phyloP scores from a whole-genome alignment of 164 flowering plant species.

The Macadamia integrifolia region DNA sequence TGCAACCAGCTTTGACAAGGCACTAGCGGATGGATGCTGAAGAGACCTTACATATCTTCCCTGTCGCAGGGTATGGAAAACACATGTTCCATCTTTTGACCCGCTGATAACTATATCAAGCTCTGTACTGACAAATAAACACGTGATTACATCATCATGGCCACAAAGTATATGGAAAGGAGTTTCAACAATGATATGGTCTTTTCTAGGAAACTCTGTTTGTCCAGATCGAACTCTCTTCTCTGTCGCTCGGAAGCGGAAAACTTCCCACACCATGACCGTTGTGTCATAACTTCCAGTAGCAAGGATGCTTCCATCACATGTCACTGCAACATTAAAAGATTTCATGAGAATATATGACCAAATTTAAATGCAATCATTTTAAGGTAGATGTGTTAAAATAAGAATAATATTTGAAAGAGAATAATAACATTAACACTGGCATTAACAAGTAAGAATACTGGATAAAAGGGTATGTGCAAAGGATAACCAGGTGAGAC shows the following conservation, averaged over 20 bases:
- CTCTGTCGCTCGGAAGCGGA: slow-evolving; percentile 40
- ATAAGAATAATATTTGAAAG: not conserved
- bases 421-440: not conserved
- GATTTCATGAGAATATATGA: slow-evolving; percentile 3
- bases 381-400: not conserved
- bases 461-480: not conserved
- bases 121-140: slow-evolving; percentile 76
- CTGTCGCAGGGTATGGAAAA: slow-evolving; percentile 76
- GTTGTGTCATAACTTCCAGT: slow-evolving; percentile 99
- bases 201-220: slow-evolving; percentile 66
- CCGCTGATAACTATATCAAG: slow-evolving; percentile 97
- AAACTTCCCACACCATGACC: slow-evolving; percentile 97
- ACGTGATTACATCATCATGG: slow-evolving; percentile 93
- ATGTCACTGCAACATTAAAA: slow-evolving; percentile 55
- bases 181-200: slow-evolving; percentile 58
- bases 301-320: slow-evolving; percentile 91
- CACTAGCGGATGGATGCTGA: slow-evolving; percentile 70
- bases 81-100: slow-evolving; percentile 94
- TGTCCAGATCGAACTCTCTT: slow-evolving; percentile 53
- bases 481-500: too few relatives aligned
- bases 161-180: slow-evolving; percentile 96
- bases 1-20: slow-evolving; percentile 80
- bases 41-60: slow-evolving; percentile 92
- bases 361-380: not conserved
- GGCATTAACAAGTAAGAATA: not conserved